Base-by-base conservation (phyloP, 2,329 filamentous ascomycete species). In the Huntiella bhutanensis region DNA sequence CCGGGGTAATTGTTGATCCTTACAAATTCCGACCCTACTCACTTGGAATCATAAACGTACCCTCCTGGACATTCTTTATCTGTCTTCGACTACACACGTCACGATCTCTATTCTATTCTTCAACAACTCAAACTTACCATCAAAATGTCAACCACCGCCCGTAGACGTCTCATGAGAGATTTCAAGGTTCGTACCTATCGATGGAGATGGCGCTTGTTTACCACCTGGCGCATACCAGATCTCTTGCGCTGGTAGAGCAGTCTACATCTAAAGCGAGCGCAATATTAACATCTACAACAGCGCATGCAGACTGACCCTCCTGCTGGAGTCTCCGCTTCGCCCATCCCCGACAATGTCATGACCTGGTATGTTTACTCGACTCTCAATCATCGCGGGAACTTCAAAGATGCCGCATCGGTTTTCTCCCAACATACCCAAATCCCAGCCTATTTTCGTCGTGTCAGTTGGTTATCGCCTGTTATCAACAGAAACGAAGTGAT, bases 281-380 rank as follows among this genome's bases (percentile, higher is more conserved):
- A 11, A 15, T 33, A 33, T 33, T 42, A 19, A 37, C 32, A 17
- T 17, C 28, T 33, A 17, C 5, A 36, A 46, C 59, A 94, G 87
- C 86, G 91, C 64, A 98, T 98, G 88, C 91, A 98, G 68, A 96
- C 88, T 40, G 91, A 98, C 59, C 91, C 91, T 61, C 91, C 91
- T 7, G 88, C 88, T 44, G 91, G 91, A 49, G 88, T 98, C 45
- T 96, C 88, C 53, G 91, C 91, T 12, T 96, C 87, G 45, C 91
- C 91, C 5, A 82, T 96, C 41, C 85, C 88, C 51, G 86, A 94
- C 59, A 94, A 94, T 68, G 86, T 94, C 57, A 94, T 94, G 86
- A 93, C 84, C 43, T 94, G 85, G 85, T 92, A 71, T 53, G 71
- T 55, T 51, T 46, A 52, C 7, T 13, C 22, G 22, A 28, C 22